Percentiles rank a stretch among this genome's conserved stretches.
phyloP scores from a whole-genome alignment of 345 rosid species.

The Aquilaria sinensis region DNA sequence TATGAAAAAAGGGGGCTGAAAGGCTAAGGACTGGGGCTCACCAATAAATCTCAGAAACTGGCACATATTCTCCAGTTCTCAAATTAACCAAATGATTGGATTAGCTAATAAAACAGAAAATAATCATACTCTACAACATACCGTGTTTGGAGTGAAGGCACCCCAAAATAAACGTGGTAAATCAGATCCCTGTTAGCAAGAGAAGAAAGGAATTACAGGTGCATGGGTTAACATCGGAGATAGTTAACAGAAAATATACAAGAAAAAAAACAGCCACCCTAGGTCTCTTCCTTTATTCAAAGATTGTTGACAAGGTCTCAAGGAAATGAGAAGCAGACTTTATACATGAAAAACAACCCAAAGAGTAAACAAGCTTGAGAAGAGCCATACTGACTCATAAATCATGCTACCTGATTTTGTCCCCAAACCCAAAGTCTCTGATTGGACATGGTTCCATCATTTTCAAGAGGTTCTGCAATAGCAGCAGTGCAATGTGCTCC shows the following conservation, averaged over 20 bases:
- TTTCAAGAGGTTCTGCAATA: constrained; percentile 71
- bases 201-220: constrained; percentile 1
- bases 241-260: constrained; percentile 2
- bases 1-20: too few species aligned
- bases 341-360: too few species aligned
- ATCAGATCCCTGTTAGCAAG: constrained; percentile 67
- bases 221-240: background rate
- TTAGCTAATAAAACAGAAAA: background rate
- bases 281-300: too few species aligned
- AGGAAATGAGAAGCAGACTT: background rate
- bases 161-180: constrained; percentile 84
- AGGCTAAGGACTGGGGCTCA: too few species aligned
- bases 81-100: too few species aligned
- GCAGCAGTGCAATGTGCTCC: constrained; percentile 95
- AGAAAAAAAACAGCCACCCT: constrained; percentile 2
- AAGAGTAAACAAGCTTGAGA: too few species aligned
- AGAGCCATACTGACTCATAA: background rate
- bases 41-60: too few species aligned
- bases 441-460: constrained; percentile 57
- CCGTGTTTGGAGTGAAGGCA: constrained; percentile 65
- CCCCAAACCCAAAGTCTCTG: constrained; percentile 99
- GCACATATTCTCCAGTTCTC: too few species aligned
- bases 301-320: too few species aligned
- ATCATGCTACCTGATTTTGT: constrained; percentile 71
- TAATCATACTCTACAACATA: constrained; percentile 19